Evolutionary conservation across 176 grass and related monocot genomes (phyloP).

Genomic region (Calamus simplicifolius): DNA sequence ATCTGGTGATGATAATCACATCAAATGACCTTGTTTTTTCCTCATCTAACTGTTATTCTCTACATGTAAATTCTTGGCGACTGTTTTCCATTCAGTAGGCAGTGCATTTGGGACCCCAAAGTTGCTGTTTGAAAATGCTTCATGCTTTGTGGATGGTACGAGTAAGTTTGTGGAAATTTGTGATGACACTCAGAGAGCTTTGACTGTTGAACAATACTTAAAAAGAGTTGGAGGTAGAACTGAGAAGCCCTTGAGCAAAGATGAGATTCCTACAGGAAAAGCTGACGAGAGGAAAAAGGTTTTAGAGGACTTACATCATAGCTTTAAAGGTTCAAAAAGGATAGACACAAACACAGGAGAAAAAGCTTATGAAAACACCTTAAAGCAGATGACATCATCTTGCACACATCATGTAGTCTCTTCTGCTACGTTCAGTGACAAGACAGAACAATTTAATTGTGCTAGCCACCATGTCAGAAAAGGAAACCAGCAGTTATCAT

Average conservation of each 20-base stretch:
- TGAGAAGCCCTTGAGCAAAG: slow-evolving; percentile 24
- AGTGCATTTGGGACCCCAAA: slow-evolving; percentile 39
- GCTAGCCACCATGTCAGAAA: slow-evolving; percentile 53
- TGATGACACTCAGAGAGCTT: slow-evolving; percentile 29
- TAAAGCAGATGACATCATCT: slow-evolving; percentile 62
- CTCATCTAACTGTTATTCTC: not conserved
- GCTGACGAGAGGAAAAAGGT: slow-evolving; percentile 40
- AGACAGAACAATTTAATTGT: slow-evolving; percentile 49
- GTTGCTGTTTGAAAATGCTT: slow-evolving; percentile 56
- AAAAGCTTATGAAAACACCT: slow-evolving; percentile 45
- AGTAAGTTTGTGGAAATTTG: slow-evolving; percentile 53
- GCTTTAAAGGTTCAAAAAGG: slow-evolving; percentile 23
- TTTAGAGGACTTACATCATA: slow-evolving; percentile 34
- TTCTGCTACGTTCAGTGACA: slow-evolving; percentile 42
- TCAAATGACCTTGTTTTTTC: not conserved
- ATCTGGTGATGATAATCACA: no score
- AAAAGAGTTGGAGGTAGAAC: slow-evolving; percentile 40
- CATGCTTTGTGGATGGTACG: slow-evolving; percentile 39
- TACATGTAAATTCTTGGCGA: slow-evolving; percentile 38
- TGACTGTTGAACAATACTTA: slow-evolving; percentile 50
- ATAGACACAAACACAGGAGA: slow-evolving; percentile 39
- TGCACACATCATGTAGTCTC: slow-evolving; percentile 50
- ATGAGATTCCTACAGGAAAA: slow-evolving; percentile 22
- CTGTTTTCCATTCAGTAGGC: slow-evolving; percentile 24
- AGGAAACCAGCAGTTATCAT: slow-evolving; percentile 73